A percentile compares a stretch with the other conserved stretches of the same genome.
Evolutionary conservation across 176 grass and related monocot species (phyloP).

Genomic region (Ensete glaucum): DNA sequence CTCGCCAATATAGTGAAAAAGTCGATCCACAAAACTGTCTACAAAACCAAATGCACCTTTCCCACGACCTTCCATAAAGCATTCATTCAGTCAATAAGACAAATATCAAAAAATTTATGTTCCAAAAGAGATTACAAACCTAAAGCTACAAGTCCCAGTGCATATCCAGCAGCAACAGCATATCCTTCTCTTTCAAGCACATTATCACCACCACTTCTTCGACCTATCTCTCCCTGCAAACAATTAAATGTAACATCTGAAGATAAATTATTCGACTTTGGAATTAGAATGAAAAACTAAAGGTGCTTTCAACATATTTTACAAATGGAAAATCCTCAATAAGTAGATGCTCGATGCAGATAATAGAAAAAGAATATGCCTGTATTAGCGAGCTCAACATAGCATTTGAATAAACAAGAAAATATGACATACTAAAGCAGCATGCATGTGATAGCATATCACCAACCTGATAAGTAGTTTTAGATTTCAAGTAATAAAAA

Average conservation of each 20-base stretch:
- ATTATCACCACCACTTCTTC: constrained; percentile 96
- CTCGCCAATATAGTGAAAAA: constrained; percentile 75
- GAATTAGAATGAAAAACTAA: too few relatives aligned
- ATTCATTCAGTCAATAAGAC: background rate
- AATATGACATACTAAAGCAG: background rate
- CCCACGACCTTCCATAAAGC: constrained; percentile 45
- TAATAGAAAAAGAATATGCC: background rate
- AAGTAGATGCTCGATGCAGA: background rate
- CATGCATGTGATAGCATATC: too few relatives aligned
- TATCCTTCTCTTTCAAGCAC: constrained; percentile 99
- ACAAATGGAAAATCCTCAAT: background rate
- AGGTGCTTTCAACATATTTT: background rate
- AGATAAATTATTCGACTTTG: background rate
- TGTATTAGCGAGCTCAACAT: background rate
- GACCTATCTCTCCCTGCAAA: constrained; percentile 86
- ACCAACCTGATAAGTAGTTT: too few relatives aligned
- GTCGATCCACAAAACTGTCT: constrained; percentile 78
- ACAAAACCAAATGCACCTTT: constrained; percentile 61
- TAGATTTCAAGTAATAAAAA: too few relatives aligned
- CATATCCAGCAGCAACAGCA: constrained; percentile 92
- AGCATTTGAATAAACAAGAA: background rate
- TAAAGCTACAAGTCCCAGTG: constrained; percentile 86
- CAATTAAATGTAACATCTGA: constrained; percentile 9
- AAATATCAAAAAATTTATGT: constrained; percentile 18
- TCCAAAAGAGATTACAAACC: constrained; percentile 25